Evolutionary conservation across 139 green algal species (phyloP).

Genomic region (Chloropicon primus): DNA sequence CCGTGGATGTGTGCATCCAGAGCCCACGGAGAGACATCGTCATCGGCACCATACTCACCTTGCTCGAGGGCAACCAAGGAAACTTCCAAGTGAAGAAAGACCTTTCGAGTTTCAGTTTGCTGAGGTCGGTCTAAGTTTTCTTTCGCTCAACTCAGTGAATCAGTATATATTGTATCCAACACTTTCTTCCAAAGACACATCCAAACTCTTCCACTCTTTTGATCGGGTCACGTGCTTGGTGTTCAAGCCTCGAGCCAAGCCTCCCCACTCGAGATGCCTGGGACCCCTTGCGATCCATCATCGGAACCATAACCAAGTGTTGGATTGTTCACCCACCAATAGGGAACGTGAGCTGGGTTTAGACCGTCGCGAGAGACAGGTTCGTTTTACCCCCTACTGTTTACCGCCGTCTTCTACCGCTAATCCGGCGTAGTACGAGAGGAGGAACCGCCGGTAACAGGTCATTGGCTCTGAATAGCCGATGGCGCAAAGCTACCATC

Average conservation of each 20-base stretch:
- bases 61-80: neutral
- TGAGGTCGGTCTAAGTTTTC: neutral
- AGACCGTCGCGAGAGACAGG: constrained; percentile 35
- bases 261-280: too few species aligned
- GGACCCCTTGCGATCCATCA: too few species aligned
- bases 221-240: too few species aligned
- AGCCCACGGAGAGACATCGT: neutral
- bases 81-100: neutral
- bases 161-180: too few species aligned
- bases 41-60: neutral
- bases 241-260: too few species aligned
- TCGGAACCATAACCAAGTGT: constrained; percentile 53
- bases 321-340: constrained; percentile 66
- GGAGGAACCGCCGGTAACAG: too few species aligned
- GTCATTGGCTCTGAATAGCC: too few species aligned
- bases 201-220: too few species aligned
- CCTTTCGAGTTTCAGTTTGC: neutral
- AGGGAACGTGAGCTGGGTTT: constrained; percentile 72
- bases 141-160: too few species aligned
- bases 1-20: neutral
- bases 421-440: too few species aligned
- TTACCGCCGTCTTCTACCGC: neutral
- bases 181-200: too few species aligned
- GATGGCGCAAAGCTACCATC: too few species aligned
- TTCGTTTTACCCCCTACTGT: constrained; percentile 27